Percentiles rank a stretch among this genome's conserved stretches.
Conservation (phyloP, 495 filamentous ascomycete species). For the Hypoxylon cercidicola region DNA sequence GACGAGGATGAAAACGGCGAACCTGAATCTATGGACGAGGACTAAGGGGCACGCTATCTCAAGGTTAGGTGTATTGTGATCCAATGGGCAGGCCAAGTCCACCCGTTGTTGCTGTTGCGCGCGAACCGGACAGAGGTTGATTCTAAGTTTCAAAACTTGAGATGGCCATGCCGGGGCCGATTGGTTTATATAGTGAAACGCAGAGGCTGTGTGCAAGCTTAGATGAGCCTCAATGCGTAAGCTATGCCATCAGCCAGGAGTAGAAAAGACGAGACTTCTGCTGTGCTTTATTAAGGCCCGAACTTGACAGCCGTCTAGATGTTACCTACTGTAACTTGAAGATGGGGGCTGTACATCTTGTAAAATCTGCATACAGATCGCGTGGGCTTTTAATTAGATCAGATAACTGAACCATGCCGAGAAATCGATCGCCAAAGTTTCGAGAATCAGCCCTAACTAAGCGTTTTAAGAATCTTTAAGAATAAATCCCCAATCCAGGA, state of each 20-base stretch:
- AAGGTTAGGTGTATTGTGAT: slow-evolving; percentile 24
- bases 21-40: slow-evolving; percentile 94
- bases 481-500: neutral
- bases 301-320: slow-evolving; percentile 3
- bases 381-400: slow-evolving; percentile 3
- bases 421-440: slow-evolving; percentile 21
- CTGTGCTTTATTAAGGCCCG: slow-evolving; percentile 2
- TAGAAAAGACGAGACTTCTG: slow-evolving; percentile 18
- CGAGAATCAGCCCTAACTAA: slow-evolving; percentile 3
- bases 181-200: slow-evolving; percentile 22
- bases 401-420: slow-evolving; percentile 6
- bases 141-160: slow-evolving; percentile 31
- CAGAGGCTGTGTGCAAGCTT: neutral
- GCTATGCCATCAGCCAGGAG: slow-evolving; percentile 7
- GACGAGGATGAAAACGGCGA: slow-evolving; percentile 66
- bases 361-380: slow-evolving; percentile 13
- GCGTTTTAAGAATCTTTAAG: neutral
- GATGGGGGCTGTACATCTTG: neutral
- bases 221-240: neutral
- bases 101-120: slow-evolving; percentile 2
- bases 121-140: slow-evolving; percentile 21
- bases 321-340: neutral
- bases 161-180: slow-evolving; percentile 13
- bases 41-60: slow-evolving; percentile 53
- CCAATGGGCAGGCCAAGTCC: slow-evolving; percentile 7